Conservation (phyloP, 78 protist genomes). For the Pirum gemmata region DNA sequence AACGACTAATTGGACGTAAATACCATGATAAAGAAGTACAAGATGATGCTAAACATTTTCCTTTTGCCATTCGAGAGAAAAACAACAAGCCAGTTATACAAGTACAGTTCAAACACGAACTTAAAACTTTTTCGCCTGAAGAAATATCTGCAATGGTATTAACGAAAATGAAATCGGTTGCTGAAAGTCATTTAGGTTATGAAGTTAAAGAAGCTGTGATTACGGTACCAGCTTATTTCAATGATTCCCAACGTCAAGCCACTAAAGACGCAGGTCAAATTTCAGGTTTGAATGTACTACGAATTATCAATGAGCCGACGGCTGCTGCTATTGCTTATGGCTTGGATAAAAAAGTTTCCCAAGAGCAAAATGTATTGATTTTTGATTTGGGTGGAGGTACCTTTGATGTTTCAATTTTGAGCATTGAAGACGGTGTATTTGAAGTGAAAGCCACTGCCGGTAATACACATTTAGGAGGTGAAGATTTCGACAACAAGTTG, state of each 20-base stretch:
- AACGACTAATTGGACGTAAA: conserved; percentile 72
- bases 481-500: conserved; percentile 63
- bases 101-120: conserved; percentile 72
- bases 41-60: conserved; percentile 78
- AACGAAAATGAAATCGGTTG: conserved; percentile 73
- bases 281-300: conserved; percentile 78
- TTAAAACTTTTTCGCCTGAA: conserved; percentile 74
- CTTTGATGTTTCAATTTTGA: conserved; percentile 84
- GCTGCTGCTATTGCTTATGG: conserved; percentile 95
- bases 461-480: conserved; percentile 44
- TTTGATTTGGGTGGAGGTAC: conserved; percentile 73
- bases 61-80: conserved; percentile 74
- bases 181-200: conserved; percentile 89
- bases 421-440: conserved; percentile 90
- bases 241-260: conserved; percentile 72
- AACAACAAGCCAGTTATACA: conserved; percentile 58
- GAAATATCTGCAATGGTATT: conserved; percentile 83
- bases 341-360: conserved; percentile 72
- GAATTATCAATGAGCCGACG: conserved; percentile 95
- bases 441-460: conserved; percentile 92
- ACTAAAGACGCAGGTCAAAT: conserved; percentile 66
- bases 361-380: conserved; percentile 79
- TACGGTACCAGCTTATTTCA: conserved; percentile 97
- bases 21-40: conserved; percentile 70
- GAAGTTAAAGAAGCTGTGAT: conserved; percentile 81